phyloP scores from a whole-genome alignment of 2,329 filamentous ascomycete species.

The Drechslera avenae region DNA sequence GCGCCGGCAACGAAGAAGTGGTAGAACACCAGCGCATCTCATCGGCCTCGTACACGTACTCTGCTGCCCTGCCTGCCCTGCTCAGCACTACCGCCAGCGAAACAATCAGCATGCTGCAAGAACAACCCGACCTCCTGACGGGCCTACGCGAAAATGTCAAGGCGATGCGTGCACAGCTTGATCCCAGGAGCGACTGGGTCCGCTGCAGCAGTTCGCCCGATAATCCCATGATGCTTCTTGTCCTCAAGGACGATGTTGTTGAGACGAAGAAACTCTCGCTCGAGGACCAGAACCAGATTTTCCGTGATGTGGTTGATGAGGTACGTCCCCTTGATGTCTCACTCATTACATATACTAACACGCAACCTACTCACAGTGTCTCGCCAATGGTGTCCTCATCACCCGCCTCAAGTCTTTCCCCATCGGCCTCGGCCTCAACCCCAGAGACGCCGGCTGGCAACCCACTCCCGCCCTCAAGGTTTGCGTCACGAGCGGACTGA shows the following conservation, averaged over 20 bases:
- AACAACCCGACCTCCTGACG: conserved; percentile 78
- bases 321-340: conserved; percentile 61
- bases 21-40: conserved; percentile 96
- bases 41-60: conserved; percentile 91
- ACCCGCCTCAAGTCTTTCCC: conserved; percentile 83
- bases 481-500: conserved; percentile 83
- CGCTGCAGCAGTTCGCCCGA: conserved; percentile 78
- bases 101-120: conserved; percentile 83
- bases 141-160: conserved; percentile 86
- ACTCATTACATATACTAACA: too few species aligned
- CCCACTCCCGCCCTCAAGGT: conserved; percentile 86
- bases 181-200: conserved; percentile 93
- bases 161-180: conserved; percentile 82
- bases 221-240: conserved; percentile 85
- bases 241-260: conserved; percentile 82
- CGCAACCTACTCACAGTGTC: conserved; percentile 60
- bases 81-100: conserved; percentile 95
- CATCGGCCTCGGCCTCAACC: conserved; percentile 59
- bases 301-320: conserved; percentile 96
- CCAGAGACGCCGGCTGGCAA: conserved; percentile 70
- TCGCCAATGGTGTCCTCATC: conserved; percentile 87
- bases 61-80: conserved; percentile 90
- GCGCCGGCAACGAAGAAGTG: conserved; percentile 86
- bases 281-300: conserved; percentile 79
- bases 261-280: conserved; percentile 68